Base-by-base conservation (phyloP, 192 early-diverging fungal species). In the Coemansia sp. region DNA sequence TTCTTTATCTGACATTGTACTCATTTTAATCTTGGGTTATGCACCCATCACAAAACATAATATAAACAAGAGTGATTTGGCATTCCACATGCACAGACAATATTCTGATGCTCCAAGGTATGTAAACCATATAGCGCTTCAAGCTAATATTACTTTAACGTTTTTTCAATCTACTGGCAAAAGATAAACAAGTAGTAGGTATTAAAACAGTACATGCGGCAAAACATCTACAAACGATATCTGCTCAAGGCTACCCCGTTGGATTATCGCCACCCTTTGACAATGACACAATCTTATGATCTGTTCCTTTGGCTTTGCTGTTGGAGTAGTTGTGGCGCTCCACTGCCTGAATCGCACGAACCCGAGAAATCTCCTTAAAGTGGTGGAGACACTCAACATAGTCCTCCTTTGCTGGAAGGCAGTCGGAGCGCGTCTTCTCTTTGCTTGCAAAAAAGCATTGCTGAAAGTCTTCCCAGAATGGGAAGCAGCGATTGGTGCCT, bases 301-400 rank as follows among this genome's bases (percentile, higher is more conserved):
- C 80, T 22, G 80, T 76, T 32, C 79, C 79, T 32, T 69, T 75
- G 37, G 61, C 66, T 69, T 83, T 76, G 61, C 41, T 66, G 56
- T 78, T 78, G 16, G 63, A 65, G 49, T 74, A 83, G 67, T 75
- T 83, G 41, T 75, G 56, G 47, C 73, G 76, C 66, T 83, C 81
- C 9, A 83, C 81, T 0, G 76, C 57, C 62, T 83, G 76, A 63
- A 83, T 83, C 6, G 75, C 66, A n/a, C 76, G 81, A 13, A 83
- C 81, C 32, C 81, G 81, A 0, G 81, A 72, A 60, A 83, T 83
- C 65, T 98, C 97, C 76, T 98, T 98, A 68, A 90, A 90, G 73
- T 95, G 94, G 75, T 95, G 95, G 52, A 98, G 85, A 78, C 97
- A 98, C 84, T 98, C 97, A 54, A 93, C 83, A 83, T 98, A 98